A percentile compares a stretch with the other conserved stretches of the same genome.
These are phyloP conservation scores for Kockovaella imperatae DNA, from an alignment of 768 basidiomycete species.

Conservation along the genomic window DNA sequence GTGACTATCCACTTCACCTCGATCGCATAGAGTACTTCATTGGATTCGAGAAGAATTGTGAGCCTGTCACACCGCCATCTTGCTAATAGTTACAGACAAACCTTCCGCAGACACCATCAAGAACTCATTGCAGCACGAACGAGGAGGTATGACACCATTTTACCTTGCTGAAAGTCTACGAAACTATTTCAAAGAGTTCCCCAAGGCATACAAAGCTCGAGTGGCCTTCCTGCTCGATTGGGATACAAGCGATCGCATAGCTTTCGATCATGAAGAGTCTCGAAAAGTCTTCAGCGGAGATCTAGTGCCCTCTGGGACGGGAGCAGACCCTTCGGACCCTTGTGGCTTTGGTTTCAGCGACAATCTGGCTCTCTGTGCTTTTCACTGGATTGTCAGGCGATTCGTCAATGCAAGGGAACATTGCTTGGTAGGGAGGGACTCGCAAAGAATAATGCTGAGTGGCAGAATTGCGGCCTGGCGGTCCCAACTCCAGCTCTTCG, in stretches of 20 bases:
- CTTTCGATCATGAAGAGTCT: conserved; percentile 14
- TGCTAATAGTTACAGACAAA: conserved; percentile 16
- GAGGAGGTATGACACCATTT: conserved; percentile 9
- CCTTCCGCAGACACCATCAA: conserved; percentile 8
- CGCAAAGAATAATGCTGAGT: background rate
- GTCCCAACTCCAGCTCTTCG: conserved; percentile 16
- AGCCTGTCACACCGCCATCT: background rate
- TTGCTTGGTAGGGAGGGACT: conserved; percentile 15
- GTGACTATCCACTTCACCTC: conserved; percentile 13
- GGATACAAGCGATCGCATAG: conserved; percentile 15
- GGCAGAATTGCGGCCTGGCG: conserved; percentile 22
- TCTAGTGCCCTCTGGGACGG: background rate
- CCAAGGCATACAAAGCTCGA: conserved; percentile 15
- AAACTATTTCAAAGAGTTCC: conserved; percentile 18
- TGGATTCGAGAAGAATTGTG: conserved; percentile 16
- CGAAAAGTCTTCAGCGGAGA: conserved; percentile 7
- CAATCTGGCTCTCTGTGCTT: conserved; percentile 19
- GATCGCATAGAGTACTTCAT: conserved; percentile 17
- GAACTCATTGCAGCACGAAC: conserved; percentile 1
- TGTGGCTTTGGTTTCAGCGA: conserved; percentile 10
- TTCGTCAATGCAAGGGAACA: conserved; percentile 24
- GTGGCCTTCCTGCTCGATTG: conserved; percentile 13
- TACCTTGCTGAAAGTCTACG: conserved; percentile 17
- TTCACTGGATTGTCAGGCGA: conserved; percentile 20
- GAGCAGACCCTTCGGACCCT: conserved; percentile 14